A percentile compares a stretch with the other conserved stretches of the same genome.
Evolutionary conservation across 2,329 filamentous ascomycete species (phyloP).

Genomic region (Arthrinium puccinioides): DNA sequence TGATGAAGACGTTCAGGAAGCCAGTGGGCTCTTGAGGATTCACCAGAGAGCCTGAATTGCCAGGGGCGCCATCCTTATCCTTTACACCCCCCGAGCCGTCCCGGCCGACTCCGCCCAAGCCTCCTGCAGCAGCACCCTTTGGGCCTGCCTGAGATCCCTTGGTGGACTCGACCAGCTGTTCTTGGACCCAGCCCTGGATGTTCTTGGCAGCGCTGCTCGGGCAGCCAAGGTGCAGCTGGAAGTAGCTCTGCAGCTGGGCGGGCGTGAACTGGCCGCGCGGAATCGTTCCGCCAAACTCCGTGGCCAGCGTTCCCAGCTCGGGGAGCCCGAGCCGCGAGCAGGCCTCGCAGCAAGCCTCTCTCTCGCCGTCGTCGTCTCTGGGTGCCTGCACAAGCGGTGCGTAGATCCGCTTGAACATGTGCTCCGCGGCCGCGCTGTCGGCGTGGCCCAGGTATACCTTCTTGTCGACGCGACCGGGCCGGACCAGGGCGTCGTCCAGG

Average conservation of each 20-base stretch:
- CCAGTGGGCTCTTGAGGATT: too few species aligned
- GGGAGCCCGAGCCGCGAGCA: not conserved
- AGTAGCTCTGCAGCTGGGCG: conserved; percentile 1
- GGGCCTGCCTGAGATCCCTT: too few species aligned
- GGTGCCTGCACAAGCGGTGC: not conserved
- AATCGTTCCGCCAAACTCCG: not conserved
- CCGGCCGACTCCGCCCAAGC: too few species aligned
- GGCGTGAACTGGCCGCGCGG: not conserved
- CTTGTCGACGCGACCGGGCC: not conserved
- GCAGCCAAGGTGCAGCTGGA: conserved; percentile 1
- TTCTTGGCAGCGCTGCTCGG: not conserved
- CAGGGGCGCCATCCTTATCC: too few species aligned
- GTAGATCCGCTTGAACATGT: conserved; percentile 2
- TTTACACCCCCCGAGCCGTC: too few species aligned
- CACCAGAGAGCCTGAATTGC: too few species aligned
- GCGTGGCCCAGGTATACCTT: not conserved
- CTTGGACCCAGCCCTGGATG: not conserved
- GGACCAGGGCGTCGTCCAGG: conserved; percentile 2
- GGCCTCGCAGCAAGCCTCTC: not conserved
- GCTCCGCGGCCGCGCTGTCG: not conserved
- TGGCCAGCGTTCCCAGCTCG: not conserved
- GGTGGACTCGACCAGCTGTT: too few species aligned
- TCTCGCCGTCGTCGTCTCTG: too few species aligned
- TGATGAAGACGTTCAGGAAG: too few species aligned
- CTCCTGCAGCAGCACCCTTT: too few species aligned